Evolutionary conservation across 2,329 filamentous ascomycete species (phyloP).

Genomic region (Calycina marina): DNA sequence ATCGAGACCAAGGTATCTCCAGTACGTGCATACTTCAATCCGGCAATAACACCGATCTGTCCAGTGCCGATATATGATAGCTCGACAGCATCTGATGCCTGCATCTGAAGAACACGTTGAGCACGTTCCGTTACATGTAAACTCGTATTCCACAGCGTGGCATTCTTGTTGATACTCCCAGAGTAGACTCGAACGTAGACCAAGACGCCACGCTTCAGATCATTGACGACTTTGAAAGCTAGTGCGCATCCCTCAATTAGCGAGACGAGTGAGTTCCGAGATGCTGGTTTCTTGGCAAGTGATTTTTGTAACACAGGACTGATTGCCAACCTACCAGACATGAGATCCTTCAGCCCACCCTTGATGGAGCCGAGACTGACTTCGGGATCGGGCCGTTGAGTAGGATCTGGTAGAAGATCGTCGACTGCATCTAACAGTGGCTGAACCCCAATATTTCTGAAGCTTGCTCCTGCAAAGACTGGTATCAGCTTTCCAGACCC

Average conservation of each 20-base stretch:
- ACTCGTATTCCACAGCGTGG: slow-evolving; percentile 75
- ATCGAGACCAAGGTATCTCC: slow-evolving; percentile 83
- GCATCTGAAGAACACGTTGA: slow-evolving; percentile 74
- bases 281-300: slow-evolving; percentile 25
- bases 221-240: slow-evolving; percentile 89
- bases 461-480: slow-evolving; percentile 81
- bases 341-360: slow-evolving; percentile 35
- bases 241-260: slow-evolving; percentile 51
- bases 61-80: slow-evolving; percentile 67
- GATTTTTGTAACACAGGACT: slow-evolving; percentile 19
- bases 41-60: slow-evolving; percentile 87
- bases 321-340: slow-evolving; percentile 28
- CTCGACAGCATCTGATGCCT: slow-evolving; percentile 74
- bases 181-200: slow-evolving; percentile 90
- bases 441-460: slow-evolving; percentile 87
- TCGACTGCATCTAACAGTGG: slow-evolving; percentile 79
- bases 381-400: slow-evolving; percentile 65
- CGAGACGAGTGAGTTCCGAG: slow-evolving; percentile 26
- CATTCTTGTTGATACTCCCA: slow-evolving; percentile 60
- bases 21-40: slow-evolving; percentile 80
- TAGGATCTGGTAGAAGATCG: slow-evolving; percentile 73
- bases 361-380: slow-evolving; percentile 49
- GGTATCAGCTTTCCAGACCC: slow-evolving; percentile 65
- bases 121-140: slow-evolving; percentile 66
- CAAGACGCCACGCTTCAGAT: slow-evolving; percentile 70